Evolutionary conservation across 257 asterid species (phyloP).

Genomic region (Jacaranda copaia): DNA sequence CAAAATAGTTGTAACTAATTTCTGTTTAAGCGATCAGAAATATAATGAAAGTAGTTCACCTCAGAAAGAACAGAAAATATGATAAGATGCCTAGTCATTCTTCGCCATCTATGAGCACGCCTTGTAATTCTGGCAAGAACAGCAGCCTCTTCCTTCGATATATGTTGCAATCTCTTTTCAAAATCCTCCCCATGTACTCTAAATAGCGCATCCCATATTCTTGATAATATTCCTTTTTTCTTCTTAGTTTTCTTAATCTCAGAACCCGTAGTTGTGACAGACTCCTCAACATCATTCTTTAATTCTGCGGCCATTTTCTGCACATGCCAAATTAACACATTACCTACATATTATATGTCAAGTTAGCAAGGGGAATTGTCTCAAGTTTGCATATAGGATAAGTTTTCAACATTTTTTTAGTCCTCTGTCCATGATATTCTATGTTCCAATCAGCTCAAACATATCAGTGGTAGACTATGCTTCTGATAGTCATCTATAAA

Average conservation of each 20-base stretch:
- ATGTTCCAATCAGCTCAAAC: constrained; percentile 5
- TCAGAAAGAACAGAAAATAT: constrained; percentile 68
- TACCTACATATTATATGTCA: constrained; percentile 8
- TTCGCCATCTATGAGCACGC: constrained; percentile 71
- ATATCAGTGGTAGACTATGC: neutral
- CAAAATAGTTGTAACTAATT: neutral
- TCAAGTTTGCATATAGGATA: neutral
- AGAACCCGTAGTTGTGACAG: constrained; percentile 48
- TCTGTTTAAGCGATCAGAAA: neutral
- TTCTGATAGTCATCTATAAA: neutral
- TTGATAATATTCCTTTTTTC: constrained; percentile 75
- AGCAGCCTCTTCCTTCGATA: constrained; percentile 88
- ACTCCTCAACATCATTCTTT: constrained; percentile 57
- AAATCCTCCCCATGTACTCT: constrained; percentile 75
- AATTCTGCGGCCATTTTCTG: constrained; percentile 70
- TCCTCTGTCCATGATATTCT: constrained; percentile 5
- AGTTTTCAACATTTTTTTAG: neutral
- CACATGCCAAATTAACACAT: constrained; percentile 26
- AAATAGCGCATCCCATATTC: constrained; percentile 75
- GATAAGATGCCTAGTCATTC: constrained; percentile 66
- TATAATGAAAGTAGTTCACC: constrained; percentile 51
- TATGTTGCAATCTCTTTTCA: constrained; percentile 87
- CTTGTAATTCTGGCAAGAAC: constrained; percentile 67
- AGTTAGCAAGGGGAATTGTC: neutral
- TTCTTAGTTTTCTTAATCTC: constrained; percentile 59